These are phyloP conservation scores for Chalciporus piperatus DNA, from an alignment of 768 basidiomycete genomes.

Conservation along the genomic window DNA sequence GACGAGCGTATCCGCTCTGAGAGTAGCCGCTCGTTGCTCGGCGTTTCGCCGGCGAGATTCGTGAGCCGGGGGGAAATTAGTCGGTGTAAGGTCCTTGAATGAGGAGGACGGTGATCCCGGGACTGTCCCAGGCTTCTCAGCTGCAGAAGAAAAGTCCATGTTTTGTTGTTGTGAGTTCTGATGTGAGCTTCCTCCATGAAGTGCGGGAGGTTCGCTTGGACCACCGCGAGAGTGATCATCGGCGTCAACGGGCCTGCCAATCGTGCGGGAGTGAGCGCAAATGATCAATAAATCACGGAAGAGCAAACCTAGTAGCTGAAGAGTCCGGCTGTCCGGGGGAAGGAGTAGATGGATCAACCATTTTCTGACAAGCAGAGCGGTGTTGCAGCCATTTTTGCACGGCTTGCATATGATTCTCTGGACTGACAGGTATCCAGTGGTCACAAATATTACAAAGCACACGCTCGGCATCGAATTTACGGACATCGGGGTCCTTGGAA, in stretches of 20 bases:
- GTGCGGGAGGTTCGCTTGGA: slow-evolving; percentile 18
- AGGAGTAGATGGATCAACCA: slow-evolving; percentile 6
- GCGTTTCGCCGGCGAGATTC: slow-evolving; percentile 75
- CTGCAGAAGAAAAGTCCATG: slow-evolving; percentile 2
- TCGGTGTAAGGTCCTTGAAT: slow-evolving; percentile 58
- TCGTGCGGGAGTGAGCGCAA: neutral
- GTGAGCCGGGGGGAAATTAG: slow-evolving; percentile 53
- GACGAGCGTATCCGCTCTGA: slow-evolving; percentile 64
- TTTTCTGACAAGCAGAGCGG: slow-evolving; percentile 51
- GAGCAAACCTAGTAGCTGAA: slow-evolving; percentile 23
- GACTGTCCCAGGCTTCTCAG: slow-evolving; percentile 15
- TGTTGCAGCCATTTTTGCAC: slow-evolving; percentile 68
- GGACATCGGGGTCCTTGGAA: slow-evolving; percentile 64
- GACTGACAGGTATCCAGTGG: slow-evolving; percentile 58
- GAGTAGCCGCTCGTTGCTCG: slow-evolving; percentile 71
- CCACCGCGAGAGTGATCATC: slow-evolving; percentile 32
- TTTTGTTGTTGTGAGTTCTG: slow-evolving; percentile 8
- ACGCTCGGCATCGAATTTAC: slow-evolving; percentile 72
- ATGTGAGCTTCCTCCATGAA: slow-evolving; percentile 27
- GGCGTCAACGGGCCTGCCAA: slow-evolving; percentile 5
- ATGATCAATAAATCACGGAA: slow-evolving; percentile 2
- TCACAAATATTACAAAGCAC: slow-evolving; percentile 70
- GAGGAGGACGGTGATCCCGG: slow-evolving; percentile 35
- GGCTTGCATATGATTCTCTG: slow-evolving; percentile 58
- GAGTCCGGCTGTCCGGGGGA: slow-evolving; percentile 17